Conservation (phyloP, 176 grass and related monocot species). For the Cenchrus fungigraminus region DNA sequence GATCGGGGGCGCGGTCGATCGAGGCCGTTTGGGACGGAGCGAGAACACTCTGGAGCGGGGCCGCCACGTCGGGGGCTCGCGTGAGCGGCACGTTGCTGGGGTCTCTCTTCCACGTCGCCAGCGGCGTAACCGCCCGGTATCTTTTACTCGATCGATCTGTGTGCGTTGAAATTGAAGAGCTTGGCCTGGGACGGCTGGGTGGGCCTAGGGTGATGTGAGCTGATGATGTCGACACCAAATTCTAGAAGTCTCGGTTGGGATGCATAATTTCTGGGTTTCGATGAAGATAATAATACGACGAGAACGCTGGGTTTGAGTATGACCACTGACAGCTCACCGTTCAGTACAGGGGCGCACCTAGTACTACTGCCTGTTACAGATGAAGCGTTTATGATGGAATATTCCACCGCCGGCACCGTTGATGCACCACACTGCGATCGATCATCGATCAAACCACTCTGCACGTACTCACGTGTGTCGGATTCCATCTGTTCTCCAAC, state of each 20-base stretch:
- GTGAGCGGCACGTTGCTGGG: slow-evolving; percentile 30
- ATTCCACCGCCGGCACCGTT: not conserved
- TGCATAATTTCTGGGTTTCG: too few relatives aligned
- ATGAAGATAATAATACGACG: too few relatives aligned
- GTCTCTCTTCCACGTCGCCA: not conserved
- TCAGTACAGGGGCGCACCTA: not conserved
- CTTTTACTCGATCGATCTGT: slow-evolving; percentile 30
- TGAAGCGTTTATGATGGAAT: not conserved
- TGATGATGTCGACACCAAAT: not conserved
- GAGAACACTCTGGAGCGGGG: slow-evolving; percentile 3
- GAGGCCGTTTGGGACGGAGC: not conserved
- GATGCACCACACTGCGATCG: not conserved
- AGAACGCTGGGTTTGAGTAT: too few relatives aligned
- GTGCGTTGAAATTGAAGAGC: not conserved
- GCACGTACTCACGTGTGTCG: slow-evolving; percentile 13
- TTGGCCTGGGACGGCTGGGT: not conserved
- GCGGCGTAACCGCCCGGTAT: not conserved
- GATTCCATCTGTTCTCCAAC: not conserved
- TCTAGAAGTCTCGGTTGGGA: not conserved
- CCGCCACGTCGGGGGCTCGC: slow-evolving; percentile 6
- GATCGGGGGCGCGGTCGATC: slow-evolving; percentile 27
- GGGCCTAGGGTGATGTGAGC: not conserved
- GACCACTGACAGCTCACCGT: not conserved
- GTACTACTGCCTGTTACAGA: too few relatives aligned
- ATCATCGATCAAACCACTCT: not conserved